phyloP scores from a whole-genome alignment of 2,329 filamentous ascomycete species.

The Berkeleyomyces basicola region DNA sequence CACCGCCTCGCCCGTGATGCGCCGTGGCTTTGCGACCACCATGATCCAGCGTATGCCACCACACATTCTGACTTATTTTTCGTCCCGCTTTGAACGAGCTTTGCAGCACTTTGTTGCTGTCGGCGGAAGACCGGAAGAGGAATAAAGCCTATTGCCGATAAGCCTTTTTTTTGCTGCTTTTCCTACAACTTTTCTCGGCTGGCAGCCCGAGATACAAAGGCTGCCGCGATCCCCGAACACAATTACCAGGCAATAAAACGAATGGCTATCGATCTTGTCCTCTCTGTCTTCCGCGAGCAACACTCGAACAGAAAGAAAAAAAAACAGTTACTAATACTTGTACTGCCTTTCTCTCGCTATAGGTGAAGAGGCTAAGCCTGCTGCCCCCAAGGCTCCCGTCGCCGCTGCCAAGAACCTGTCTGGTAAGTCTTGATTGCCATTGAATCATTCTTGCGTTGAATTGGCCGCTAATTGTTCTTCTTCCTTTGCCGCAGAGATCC shows the following conservation, averaged over 20 bases:
- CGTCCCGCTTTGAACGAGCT: not conserved
- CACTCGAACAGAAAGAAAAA: not conserved
- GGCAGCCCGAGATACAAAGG: not conserved
- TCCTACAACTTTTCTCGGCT: not conserved
- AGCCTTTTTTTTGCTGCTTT: not conserved
- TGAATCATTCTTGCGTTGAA: not conserved
- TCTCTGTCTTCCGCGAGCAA: not conserved
- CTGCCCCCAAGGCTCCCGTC: slow-evolving; percentile 23
- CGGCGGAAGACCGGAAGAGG: not conserved
- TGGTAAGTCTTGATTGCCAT: slow-evolving; percentile 25
- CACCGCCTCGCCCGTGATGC: slow-evolving; percentile 31
- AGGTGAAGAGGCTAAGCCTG: slow-evolving; percentile 15
- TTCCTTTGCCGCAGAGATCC: slow-evolving; percentile 50
- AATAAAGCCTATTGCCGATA: not conserved
- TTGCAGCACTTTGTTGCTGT: not conserved
- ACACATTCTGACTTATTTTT: slow-evolving; percentile 15
- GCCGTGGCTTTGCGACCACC: slow-evolving; percentile 44
- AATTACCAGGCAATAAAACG: too few relatives aligned
- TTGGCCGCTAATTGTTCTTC: slow-evolving; percentile 6
- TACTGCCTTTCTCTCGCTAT: not conserved
- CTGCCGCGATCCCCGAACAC: too few relatives aligned
- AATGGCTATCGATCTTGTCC: not conserved
- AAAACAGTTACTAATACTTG: not conserved
- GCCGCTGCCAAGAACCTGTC: slow-evolving; percentile 29
- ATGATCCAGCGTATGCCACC: slow-evolving; percentile 39